These are phyloP conservation scores for Talaromyces pinophilus DNA, from an alignment of 2,329 filamentous ascomycete genomes.

Conservation along the genomic window DNA sequence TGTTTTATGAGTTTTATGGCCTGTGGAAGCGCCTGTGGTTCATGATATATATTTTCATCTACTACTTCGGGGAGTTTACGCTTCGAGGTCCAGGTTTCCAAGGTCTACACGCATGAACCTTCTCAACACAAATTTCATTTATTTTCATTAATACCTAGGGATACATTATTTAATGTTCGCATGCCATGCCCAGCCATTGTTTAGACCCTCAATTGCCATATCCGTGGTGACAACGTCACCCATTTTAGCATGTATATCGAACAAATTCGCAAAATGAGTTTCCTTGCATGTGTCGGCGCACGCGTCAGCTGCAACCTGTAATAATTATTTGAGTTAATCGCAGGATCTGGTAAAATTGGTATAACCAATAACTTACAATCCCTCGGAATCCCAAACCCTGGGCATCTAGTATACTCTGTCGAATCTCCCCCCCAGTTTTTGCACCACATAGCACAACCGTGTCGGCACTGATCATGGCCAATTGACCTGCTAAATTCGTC, in stretches of 20 bases:
- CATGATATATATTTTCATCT: too few relatives aligned
- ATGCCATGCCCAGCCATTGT: neutral
- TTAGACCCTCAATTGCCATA: slow-evolving; percentile 6
- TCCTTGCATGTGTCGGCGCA: slow-evolving; percentile 12
- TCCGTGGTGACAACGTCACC: slow-evolving; percentile 7
- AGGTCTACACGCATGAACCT: neutral
- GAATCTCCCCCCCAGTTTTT: neutral
- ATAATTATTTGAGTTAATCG: neutral
- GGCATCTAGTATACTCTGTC: slow-evolving; percentile 3
- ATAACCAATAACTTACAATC: neutral
- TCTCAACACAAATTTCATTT: neutral
- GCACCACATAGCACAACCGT: neutral
- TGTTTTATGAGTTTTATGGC: too few relatives aligned
- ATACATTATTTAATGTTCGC: neutral
- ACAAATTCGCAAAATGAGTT: slow-evolving; percentile 15
- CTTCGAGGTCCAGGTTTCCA: too few relatives aligned
- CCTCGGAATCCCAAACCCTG: neutral
- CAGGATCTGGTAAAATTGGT: neutral
- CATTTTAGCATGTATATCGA: slow-evolving; percentile 9
- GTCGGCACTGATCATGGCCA: neutral
- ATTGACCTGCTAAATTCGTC: neutral
- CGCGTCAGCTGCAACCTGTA: slow-evolving; percentile 5
- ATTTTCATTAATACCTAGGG: neutral
- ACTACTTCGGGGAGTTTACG: too few relatives aligned
- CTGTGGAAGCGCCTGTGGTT: too few relatives aligned